Base-by-base conservation (phyloP, 2,329 filamentous ascomycete genomes). In the Thyridium curvatum region DNA sequence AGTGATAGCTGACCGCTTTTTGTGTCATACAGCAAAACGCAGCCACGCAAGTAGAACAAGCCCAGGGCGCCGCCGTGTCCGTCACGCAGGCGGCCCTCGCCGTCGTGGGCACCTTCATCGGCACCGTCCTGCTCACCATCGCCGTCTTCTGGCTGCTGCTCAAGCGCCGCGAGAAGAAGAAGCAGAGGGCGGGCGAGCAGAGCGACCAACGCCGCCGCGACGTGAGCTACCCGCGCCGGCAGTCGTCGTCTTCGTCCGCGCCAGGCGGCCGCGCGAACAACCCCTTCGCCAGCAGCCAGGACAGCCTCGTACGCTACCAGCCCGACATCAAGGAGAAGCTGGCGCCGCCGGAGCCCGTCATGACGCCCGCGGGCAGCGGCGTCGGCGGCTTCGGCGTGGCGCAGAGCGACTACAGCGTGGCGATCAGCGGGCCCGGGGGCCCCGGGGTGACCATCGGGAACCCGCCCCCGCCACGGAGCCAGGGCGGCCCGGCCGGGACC, bases 21-120 rank as follows among this genome's bases (percentile, higher is more conserved):
- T 12, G 30, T n/a, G 15, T 16, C 10, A n/a, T 16, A 12, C 2
- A 4, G 14, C 37, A 57, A 52, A 51, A 61, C n/a, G 59, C 59
- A 6, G 51, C 49, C 21, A 39, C 39, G 3, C 53, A 58, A 30
- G 51, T 62, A 13, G 47, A 54, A 14, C 51, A 56, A 13, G 57
- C 63, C 1, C 62, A 65, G 37, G 60, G 54, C 14, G 50, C 60
- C 4, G 61, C 63, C 3, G 55, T 67, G 2, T 65, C 63, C 3
- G 60, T 60, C 13, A 66, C 64, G 1, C 62, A 68, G 50, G 58
- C 57, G 0, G 63, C 65, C 1, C 42, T 68, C 5, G 64, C 62
- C 9, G 59, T 69, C 14, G 60, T 67, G 4, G 64, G 59, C 12
- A 62, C 60, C 35, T 61, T 68, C 28, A 51, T 68, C 36, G 65